These are phyloP conservation scores for Pelargonium nanum DNA, from an alignment of 345 rosid species.

Conservation along the genomic window DNA sequence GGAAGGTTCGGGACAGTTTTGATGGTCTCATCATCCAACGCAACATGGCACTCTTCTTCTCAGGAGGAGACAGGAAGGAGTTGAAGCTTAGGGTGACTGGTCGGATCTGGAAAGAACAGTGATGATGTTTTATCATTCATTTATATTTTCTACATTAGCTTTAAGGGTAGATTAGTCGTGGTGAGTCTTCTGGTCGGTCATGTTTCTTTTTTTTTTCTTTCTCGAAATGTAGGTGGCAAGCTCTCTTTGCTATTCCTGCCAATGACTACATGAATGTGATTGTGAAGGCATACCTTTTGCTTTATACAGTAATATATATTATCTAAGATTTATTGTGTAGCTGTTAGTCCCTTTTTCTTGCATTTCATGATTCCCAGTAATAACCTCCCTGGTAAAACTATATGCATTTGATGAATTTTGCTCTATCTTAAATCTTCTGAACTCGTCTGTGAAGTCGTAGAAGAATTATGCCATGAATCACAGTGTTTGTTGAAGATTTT, in stretches of 20 bases:
- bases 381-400: too few species aligned
- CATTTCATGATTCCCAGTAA: too few species aligned
- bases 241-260: background rate
- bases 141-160: background rate
- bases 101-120: conserved; percentile 79
- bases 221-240: background rate
- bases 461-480: too few species aligned
- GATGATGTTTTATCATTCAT: conserved; percentile 2
- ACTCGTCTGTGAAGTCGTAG: too few species aligned
- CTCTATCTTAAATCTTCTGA: too few species aligned
- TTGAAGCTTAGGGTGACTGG: conserved; percentile 76
- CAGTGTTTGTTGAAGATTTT: too few species aligned
- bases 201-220: too few species aligned
- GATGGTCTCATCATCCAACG: conserved; percentile 77
- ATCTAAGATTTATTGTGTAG: too few species aligned
- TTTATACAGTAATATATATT: too few species aligned
- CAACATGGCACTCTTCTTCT: conserved; percentile 73
- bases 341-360: too few species aligned
- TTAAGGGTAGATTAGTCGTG: conserved; percentile 11
- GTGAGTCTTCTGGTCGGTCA: background rate
- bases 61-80: conserved; percentile 70
- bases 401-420: too few species aligned
- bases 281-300: background rate
- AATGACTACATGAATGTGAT: background rate
- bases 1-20: conserved; percentile 71